These are phyloP conservation scores for Lophiotrema nucula DNA, from an alignment of 495 filamentous ascomycete species.

Conservation along the genomic window DNA sequence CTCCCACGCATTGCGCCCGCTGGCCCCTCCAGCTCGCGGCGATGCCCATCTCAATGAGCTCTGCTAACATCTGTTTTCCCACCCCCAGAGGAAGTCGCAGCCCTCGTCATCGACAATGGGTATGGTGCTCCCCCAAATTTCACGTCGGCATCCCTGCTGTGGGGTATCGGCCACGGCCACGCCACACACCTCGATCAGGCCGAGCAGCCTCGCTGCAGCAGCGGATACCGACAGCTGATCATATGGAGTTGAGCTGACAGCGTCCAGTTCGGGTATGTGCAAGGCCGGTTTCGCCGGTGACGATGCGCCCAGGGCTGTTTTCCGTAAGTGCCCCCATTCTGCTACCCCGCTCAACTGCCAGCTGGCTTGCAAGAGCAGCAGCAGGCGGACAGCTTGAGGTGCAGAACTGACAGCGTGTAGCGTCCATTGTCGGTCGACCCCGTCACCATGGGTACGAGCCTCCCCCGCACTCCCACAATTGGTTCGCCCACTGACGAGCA, in stretches of 20 bases:
- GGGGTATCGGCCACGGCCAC: slow-evolving; percentile 32
- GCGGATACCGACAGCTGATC: slow-evolving; percentile 4
- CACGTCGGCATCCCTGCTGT: slow-evolving; percentile 23
- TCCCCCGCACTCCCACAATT: slow-evolving; percentile 14
- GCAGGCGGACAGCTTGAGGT: background rate
- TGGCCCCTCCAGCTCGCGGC: slow-evolving; percentile 6
- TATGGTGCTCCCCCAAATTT: slow-evolving; percentile 55
- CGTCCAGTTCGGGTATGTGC: slow-evolving; percentile 96
- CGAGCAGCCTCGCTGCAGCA: slow-evolving; percentile 7
- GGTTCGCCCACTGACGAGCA: slow-evolving; percentile 17
- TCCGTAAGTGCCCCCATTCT: slow-evolving; percentile 76
- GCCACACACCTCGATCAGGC: slow-evolving; percentile 17
- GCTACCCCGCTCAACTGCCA: background rate
- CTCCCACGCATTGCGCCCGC: slow-evolving; percentile 4
- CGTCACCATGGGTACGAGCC: slow-evolving; percentile 96
- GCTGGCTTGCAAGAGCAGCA: background rate
- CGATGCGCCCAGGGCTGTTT: slow-evolving; percentile 98
- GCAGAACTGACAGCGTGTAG: slow-evolving; percentile 50
- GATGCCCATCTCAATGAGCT: slow-evolving; percentile 29
- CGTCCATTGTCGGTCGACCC: slow-evolving; percentile 98
- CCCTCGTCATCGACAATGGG: slow-evolving; percentile 99
- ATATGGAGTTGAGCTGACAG: slow-evolving; percentile 30
- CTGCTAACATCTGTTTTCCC: slow-evolving; percentile 39
- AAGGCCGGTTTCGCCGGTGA: slow-evolving; percentile 99
- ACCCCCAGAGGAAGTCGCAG: slow-evolving; percentile 94